These are phyloP conservation scores for Colletotrichum karsti DNA, from an alignment of 2,329 filamentous ascomycete genomes.

Conservation along the genomic window DNA sequence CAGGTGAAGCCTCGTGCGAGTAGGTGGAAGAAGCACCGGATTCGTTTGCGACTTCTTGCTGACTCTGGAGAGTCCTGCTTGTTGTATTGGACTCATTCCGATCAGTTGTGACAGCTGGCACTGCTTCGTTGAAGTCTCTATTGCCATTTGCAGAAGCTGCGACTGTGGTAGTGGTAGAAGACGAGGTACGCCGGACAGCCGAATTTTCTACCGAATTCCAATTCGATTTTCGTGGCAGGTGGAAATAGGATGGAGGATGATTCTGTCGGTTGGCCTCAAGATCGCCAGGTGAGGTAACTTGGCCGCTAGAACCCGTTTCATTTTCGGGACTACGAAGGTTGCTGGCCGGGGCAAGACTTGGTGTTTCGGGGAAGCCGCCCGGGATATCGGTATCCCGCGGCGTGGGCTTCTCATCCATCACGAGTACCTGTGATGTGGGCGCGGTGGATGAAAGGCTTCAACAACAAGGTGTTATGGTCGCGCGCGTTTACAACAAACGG, in stretches of 20 bases:
- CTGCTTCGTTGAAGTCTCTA: background rate
- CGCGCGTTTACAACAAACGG: background rate
- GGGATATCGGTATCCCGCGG: slow-evolving; percentile 41
- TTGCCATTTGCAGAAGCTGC: background rate
- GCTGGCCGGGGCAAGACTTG: slow-evolving; percentile 29
- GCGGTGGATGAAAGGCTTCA: background rate
- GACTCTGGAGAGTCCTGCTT: background rate
- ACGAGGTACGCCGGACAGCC: no score
- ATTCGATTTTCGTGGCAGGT: no score
- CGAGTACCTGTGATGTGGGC: background rate
- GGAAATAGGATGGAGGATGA: no score
- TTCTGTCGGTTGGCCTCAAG: no score
- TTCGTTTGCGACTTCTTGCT: background rate
- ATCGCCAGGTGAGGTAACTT: no score
- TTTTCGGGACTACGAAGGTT: slow-evolving; percentile 8
- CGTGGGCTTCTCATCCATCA: slow-evolving; percentile 38
- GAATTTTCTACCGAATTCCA: no score
- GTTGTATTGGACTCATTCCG: background rate
- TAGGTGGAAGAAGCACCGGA: slow-evolving; percentile 5
- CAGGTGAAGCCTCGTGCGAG: background rate
- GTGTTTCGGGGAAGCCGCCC: slow-evolving; percentile 42
- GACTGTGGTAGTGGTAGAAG: no score
- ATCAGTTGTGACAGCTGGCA: background rate
- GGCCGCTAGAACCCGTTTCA: no score
- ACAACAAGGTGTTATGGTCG: background rate